Percentiles rank a stretch among this genome's conserved stretches.
Conservation (phyloP, 306 rosid species). For the Casuarina equisetifolia region DNA sequence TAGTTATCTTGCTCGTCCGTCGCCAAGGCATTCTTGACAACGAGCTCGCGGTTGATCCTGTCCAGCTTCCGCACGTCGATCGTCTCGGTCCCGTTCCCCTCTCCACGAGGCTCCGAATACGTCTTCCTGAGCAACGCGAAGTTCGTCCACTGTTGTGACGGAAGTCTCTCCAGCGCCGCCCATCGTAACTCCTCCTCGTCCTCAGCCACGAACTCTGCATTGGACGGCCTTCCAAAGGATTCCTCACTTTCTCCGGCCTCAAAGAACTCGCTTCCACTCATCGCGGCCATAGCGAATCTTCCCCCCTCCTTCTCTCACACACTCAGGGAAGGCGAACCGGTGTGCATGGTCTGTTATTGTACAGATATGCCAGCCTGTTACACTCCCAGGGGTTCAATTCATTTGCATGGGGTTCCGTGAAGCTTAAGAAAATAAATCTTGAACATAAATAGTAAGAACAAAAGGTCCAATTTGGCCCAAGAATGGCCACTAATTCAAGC, state of each 20-base stretch:
- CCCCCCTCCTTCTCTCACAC: background rate
- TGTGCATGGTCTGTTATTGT: no score
- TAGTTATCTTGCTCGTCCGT: conserved; percentile 74
- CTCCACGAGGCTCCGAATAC: conserved; percentile 10
- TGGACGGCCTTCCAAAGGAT: conserved; percentile 58
- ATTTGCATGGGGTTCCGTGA: no score
- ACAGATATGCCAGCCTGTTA: no score
- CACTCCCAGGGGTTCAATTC: no score
- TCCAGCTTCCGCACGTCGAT: conserved; percentile 67
- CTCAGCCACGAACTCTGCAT: conserved; percentile 56
- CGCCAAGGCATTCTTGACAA: conserved; percentile 72
- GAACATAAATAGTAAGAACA: no score
- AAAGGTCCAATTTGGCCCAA: no score
- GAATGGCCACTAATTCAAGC: background rate
- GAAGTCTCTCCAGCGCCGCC: conserved; percentile 65
- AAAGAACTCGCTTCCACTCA: conserved; percentile 77
- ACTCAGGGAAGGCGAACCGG: background rate
- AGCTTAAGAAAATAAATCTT: no score
- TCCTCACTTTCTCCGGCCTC: conserved; percentile 38
- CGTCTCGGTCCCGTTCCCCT: conserved; percentile 6
- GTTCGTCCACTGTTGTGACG: conserved; percentile 57
- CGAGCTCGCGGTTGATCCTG: conserved; percentile 53
- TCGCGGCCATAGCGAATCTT: conserved; percentile 59
- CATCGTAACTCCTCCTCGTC: conserved; percentile 75
- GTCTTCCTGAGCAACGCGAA: conserved; percentile 49